Evolutionary conservation across 192 early-diverging fungal genomes (phyloP), one percentile per base, ranked within the genome.

Genomic region (Coemansia sp.): DNA sequence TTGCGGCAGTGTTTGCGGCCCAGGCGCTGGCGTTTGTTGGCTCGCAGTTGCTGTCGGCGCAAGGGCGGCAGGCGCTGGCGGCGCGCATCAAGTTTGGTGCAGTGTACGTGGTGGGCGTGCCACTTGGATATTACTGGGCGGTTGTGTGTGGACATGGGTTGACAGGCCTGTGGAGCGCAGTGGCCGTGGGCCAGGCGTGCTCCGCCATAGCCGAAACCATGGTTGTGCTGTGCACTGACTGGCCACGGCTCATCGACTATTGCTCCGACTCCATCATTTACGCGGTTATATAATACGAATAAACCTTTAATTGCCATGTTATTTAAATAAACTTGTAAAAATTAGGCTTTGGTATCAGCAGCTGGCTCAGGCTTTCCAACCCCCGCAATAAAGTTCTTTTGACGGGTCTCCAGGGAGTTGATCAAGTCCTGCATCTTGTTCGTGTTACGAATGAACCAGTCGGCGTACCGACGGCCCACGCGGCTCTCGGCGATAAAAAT

Each of bases 391-490:
- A 57, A 46, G 24, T 68, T 9, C 69, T 75, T 75, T 49, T 81
- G 78, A 31, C 51, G 63, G 58, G 56, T 61, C 66, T 81, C 78
- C 23, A 76, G 56, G 42, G 12, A 65, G 63, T 68, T 65, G 34
- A 81, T 58, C n/a, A 81, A 40, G 56, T 81, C 78, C 63, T 81
- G 78, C 34, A 94, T 90, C 82, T 92, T 94, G 79, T 90, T 92
- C 63, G 93, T 90, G 80, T 98, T 89, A 60, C 94, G 87, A 70
- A 96, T 89, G 68, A 96, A 96, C 92, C 92, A 98, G 65, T 98
- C 96, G 36, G 88, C 94, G 73, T 92, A 93, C 61, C 92, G 87
- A 46, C 93, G 87, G 25, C 91, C 93, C n/a, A 92, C 86, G 73
- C 95, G 93, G 81, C 86, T 89, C 81, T 98, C 96, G 9, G 90